Base-by-base conservation (phyloP, 192 early-diverging fungal species). In the Chytriomyces sp. region DNA sequence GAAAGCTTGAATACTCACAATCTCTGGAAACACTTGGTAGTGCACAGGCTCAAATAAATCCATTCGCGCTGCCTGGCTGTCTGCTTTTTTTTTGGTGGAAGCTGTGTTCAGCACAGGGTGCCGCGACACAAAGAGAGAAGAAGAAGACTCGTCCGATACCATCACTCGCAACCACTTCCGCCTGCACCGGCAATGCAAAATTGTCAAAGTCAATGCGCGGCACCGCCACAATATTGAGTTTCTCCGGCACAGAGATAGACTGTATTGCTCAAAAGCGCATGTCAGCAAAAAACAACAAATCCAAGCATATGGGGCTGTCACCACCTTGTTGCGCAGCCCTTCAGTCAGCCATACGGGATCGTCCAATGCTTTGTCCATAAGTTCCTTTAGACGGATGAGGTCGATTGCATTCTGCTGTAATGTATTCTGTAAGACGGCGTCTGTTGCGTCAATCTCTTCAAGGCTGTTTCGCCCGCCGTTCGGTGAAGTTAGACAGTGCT, bases 21-120 rank as follows among this genome's bases (percentile, higher is more conserved):
- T 23, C 3, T 28, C 13, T 23, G 66, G 66, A 49, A 68, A 68
- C 46, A 68, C 5, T 11, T 16, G n/a, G 23, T 68, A 49, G 46
- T 68, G 66, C 10, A 68, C 47, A 5, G 66, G 23, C 46, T 68
- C 46, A 45, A 45, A 68, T 68, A 68, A 68, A 45, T 68, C 66
- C 13, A 63, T 63, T 0, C 24, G 13, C 1, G 28, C 28, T 35
- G 28, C 28, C 28, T 35, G 28, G 28, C 28, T 35, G 28, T 35
- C 28, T 35, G 0, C 28, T 35, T 35, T 35, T 35, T 35, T 35
- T 35, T 35, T 0, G 28, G 0, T 0, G 28, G 2, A 35, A 2
- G 1, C 1, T 35, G 28, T 2, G 28, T 1, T 35, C 0, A 35
- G 28, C 2, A 35, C 28, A 35, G 28, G 28, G 1, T 35, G 28